These are phyloP conservation scores for Lactarius evosmus DNA, from an alignment of 768 basidiomycete genomes.

Conservation along the genomic window DNA sequence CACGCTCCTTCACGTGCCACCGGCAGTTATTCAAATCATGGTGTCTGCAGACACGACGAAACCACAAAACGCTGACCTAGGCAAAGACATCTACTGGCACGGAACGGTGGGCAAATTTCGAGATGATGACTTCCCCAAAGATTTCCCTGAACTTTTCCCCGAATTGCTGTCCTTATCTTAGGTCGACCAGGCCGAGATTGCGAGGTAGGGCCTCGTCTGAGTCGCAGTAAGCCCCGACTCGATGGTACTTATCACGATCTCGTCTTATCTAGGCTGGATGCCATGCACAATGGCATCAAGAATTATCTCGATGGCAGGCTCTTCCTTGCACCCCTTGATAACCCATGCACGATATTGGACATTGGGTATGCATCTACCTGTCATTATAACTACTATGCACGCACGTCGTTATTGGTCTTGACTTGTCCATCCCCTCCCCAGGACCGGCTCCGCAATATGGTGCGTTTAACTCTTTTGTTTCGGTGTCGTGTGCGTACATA, in stretches of 20 bases:
- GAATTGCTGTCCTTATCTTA: not conserved
- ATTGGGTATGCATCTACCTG: constrained; percentile 29
- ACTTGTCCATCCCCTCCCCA: not conserved
- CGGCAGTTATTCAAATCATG: no score
- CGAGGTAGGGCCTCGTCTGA: not conserved
- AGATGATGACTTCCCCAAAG: not conserved
- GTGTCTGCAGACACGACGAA: not conserved
- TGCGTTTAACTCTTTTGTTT: not conserved
- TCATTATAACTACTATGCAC: not conserved
- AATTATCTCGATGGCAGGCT: constrained; percentile 25
- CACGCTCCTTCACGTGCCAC: no score
- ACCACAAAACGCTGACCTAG: not conserved
- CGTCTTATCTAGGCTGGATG: constrained; percentile 27
- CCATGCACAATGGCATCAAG: constrained; percentile 30
- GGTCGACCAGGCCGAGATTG: constrained; percentile 13
- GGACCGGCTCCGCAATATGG: constrained; percentile 23
- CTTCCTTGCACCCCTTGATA: constrained; percentile 23
- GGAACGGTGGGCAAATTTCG: constrained; percentile 4
- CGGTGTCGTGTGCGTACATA: not conserved
- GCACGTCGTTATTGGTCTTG: not conserved
- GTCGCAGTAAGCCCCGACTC: not conserved
- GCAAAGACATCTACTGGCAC: constrained; percentile 14
- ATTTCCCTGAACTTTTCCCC: not conserved
- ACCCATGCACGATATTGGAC: constrained; percentile 31
- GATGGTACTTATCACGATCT: not conserved